Percentiles rank a stretch among this genome's conserved stretches.
phyloP scores from a whole-genome alignment of 768 basidiomycete genomes.

The Pleurotus pulmonarius region DNA sequence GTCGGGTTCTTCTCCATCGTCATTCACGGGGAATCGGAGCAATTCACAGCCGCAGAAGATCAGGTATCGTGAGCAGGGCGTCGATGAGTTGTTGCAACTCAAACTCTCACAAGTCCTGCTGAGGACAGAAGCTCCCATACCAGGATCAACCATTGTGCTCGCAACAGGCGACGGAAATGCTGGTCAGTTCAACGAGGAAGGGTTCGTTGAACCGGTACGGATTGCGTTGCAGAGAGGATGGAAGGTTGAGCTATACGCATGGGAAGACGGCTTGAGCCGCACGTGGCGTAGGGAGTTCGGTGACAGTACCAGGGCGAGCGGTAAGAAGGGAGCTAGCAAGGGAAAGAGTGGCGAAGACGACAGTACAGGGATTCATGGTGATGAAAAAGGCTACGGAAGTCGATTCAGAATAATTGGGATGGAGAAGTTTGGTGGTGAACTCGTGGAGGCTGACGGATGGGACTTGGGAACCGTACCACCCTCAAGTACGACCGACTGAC shows the following conservation, averaged over 20 bases:
- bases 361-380: background rate
- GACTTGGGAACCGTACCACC: background rate
- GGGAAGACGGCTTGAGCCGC: constrained; percentile 79
- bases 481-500: no score
- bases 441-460: constrained; percentile 38
- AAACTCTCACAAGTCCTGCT: constrained; percentile 88
- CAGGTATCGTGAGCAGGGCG: constrained; percentile 86
- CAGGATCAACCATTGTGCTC: constrained; percentile 77
- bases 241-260: constrained; percentile 93
- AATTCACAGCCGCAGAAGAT: constrained; percentile 20
- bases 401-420: constrained; percentile 56
- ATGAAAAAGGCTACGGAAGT: background rate
- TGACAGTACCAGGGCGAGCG: constrained; percentile 33
- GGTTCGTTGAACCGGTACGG: constrained; percentile 85
- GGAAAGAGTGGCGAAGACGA: constrained; percentile 13
- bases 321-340: constrained; percentile 40
- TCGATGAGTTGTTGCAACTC: constrained; percentile 91
- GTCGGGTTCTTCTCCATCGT: constrained; percentile 8
- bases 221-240: constrained; percentile 87
- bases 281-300: constrained; percentile 77
- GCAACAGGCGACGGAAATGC: constrained; percentile 94
- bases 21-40: constrained; percentile 12
- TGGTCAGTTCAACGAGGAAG: constrained; percentile 89
- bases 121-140: constrained; percentile 52
- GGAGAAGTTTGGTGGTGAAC: constrained; percentile 62